A percentile compares a stretch with the other conserved stretches of the same genome.
These are phyloP conservation scores for Aspergillus fijiensis DNA, from an alignment of 2,329 filamentous ascomycete genomes.

Conservation along the genomic window DNA sequence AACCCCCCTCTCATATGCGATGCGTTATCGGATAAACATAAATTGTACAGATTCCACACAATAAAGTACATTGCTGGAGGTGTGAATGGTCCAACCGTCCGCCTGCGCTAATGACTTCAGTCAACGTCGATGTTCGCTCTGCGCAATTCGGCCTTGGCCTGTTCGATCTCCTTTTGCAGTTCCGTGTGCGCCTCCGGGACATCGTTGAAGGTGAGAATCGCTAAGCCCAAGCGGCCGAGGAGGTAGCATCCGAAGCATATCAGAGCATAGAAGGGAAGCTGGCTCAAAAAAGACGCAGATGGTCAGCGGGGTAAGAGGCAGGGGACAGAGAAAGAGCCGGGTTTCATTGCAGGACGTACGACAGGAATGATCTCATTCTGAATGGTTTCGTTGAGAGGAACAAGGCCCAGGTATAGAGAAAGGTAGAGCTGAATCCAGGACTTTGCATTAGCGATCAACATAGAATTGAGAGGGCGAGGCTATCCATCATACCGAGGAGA, in stretches of 20 bases:
- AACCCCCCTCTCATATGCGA: background rate
- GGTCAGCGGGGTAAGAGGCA: constrained; percentile 6
- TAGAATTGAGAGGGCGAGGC: background rate
- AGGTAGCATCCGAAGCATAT: constrained; percentile 91
- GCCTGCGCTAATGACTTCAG: constrained; percentile 22
- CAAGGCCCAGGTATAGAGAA: constrained; percentile 76
- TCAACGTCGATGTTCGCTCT: constrained; percentile 45
- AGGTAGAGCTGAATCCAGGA: constrained; percentile 72
- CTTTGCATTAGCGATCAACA: constrained; percentile 14
- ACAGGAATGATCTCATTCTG: constrained; percentile 86
- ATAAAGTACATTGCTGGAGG: background rate
- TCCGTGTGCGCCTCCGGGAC: constrained; percentile 87
- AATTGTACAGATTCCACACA: background rate
- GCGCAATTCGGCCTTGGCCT: constrained; percentile 45
- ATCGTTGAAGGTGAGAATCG: constrained; percentile 95
- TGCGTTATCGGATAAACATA: background rate
- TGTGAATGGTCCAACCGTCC: background rate
- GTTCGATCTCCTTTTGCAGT: constrained; percentile 76
- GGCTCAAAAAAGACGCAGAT: background rate
- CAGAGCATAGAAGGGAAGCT: constrained; percentile 92
- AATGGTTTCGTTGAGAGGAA: constrained; percentile 74
- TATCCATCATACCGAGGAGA: constrained; percentile 72
- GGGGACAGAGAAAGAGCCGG: background rate
- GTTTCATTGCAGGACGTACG: constrained; percentile 55
- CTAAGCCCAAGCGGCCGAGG: constrained; percentile 85